Conservation (phyloP, 352 stramenopile species). For the Globisporangium lucens region DNA sequence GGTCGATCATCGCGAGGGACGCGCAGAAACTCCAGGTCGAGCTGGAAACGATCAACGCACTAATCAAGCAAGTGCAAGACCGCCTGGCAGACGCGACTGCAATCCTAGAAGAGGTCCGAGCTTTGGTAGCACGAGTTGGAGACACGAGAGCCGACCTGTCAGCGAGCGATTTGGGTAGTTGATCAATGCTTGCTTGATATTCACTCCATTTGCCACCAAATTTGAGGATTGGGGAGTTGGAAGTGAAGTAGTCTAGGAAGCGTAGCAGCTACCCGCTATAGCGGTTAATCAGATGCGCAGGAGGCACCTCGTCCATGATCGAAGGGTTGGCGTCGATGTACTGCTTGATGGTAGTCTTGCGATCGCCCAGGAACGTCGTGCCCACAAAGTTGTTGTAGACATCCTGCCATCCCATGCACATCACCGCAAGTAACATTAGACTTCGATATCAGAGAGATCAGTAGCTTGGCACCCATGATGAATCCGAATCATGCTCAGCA, state of each 20-base stretch:
- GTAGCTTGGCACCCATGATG: too few species aligned
- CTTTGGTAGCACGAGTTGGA: background rate
- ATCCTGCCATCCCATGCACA: slow-evolving; percentile 21
- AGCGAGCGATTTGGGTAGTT: background rate
- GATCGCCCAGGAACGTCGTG: slow-evolving; percentile 90
- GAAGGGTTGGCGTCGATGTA: slow-evolving; percentile 80
- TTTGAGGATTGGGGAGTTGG: background rate
- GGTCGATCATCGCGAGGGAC: background rate
- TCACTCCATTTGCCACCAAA: background rate
- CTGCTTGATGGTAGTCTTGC: slow-evolving; percentile 79
- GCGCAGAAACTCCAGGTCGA: background rate
- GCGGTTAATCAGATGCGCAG: slow-evolving; percentile 62
- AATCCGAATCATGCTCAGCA: background rate
- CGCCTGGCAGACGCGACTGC: background rate
- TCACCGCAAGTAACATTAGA: background rate
- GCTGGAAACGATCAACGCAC: background rate
- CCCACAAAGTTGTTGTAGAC: slow-evolving; percentile 82
- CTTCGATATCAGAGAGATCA: background rate
- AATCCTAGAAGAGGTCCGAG: background rate
- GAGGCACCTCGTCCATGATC: slow-evolving; percentile 82
- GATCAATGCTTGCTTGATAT: background rate
- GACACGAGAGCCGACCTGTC: background rate
- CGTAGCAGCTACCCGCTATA: slow-evolving; percentile 58
- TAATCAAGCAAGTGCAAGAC: background rate
- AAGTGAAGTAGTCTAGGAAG: background rate